Percentiles rank a stretch among this genome's conserved stretches.
Conservation (phyloP, 176 grass and related monocot genomes). For the Carex pumila region DNA sequence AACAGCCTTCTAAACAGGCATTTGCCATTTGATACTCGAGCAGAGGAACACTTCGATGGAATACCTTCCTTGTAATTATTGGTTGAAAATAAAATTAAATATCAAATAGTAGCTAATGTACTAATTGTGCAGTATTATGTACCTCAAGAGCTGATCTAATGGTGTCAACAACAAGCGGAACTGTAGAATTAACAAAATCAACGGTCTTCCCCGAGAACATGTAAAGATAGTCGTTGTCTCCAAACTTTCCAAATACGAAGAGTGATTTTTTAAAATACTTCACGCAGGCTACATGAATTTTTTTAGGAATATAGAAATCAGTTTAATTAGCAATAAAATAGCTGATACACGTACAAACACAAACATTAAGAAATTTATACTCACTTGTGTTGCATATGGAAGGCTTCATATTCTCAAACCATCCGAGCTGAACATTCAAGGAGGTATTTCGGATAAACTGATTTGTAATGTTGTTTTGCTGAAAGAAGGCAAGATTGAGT, state of each 20-base stretch:
- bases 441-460: slow-evolving; percentile 16
- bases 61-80: too few species aligned
- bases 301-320: neutral
- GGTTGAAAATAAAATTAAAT: neutral
- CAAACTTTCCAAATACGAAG: slow-evolving; percentile 34
- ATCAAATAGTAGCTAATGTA: neutral
- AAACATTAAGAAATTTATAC: neutral
- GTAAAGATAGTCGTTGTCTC: slow-evolving; percentile 28
- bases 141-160: slow-evolving; percentile 33
- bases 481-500: slow-evolving; percentile 36
- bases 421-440: slow-evolving; percentile 32
- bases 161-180: slow-evolving; percentile 18
- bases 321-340: neutral
- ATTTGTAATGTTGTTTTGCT: slow-evolving; percentile 7
- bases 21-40: neutral
- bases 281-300: slow-evolving; percentile 3
- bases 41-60: neutral
- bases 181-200: slow-evolving; percentile 4
- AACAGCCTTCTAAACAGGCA: neutral
- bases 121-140: neutral
- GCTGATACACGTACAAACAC: neutral
- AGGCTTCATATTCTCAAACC: slow-evolving; percentile 41
- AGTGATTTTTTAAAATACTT: slow-evolving; percentile 27
- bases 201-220: slow-evolving; percentile 1
- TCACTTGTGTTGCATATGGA: slow-evolving; percentile 29